Evolutionary conservation across 2,329 filamentous ascomycete genomes (phyloP).

Genomic region (Aspergillus intermedius): DNA sequence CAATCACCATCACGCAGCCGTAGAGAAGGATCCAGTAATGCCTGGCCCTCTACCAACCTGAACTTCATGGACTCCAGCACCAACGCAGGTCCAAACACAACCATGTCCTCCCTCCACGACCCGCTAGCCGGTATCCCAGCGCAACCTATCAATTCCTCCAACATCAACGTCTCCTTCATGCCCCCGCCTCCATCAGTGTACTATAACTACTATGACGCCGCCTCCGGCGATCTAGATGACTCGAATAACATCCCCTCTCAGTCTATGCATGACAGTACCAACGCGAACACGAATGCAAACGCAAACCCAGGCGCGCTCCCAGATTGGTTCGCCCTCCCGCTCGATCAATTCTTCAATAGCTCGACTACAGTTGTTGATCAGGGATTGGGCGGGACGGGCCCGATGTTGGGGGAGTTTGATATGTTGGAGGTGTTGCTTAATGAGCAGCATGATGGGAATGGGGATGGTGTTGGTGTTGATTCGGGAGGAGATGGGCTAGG

Average conservation of each 20-base stretch:
- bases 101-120: conserved; percentile 28
- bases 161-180: conserved; percentile 42
- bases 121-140: conserved; percentile 39
- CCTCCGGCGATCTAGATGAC: conserved; percentile 24
- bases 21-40: conserved; percentile 18
- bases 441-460: conserved; percentile 33
- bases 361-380: conserved; percentile 42
- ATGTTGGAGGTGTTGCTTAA: conserved; percentile 44
- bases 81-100: conserved; percentile 7
- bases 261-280: conserved; percentile 19
- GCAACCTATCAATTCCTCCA: conserved; percentile 40
- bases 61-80: conserved; percentile 23
- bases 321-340: conserved; percentile 57
- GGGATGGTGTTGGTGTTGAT: conserved; percentile 15
- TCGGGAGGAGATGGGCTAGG: neutral
- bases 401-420: conserved; percentile 52
- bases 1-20: conserved; percentile 29
- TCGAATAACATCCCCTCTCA: conserved; percentile 26
- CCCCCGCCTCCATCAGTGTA: conserved; percentile 42
- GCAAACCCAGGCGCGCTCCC: conserved; percentile 28
- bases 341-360: conserved; percentile 53
- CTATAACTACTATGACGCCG: conserved; percentile 38
- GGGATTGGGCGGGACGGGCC: conserved; percentile 54
- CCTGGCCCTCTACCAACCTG: conserved; percentile 21
- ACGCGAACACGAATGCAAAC: neutral